Evolutionary conservation across 1,139 yeast genomes (phyloP).

Genomic region (Scheffersomyces parashehatae): DNA sequence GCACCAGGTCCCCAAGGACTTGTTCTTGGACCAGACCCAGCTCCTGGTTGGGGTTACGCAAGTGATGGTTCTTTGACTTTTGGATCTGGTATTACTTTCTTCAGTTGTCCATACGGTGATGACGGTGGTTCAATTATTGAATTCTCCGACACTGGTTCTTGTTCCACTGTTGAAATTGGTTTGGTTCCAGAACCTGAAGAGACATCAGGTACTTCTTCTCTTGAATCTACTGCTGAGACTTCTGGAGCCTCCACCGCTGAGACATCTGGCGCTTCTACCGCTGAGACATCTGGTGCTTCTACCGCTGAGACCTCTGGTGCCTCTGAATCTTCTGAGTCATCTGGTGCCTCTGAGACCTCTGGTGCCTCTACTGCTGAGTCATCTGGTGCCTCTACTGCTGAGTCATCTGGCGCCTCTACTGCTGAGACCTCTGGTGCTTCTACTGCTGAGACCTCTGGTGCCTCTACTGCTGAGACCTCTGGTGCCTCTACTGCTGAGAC

Average conservation of each 20-base stretch:
- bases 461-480: too few species aligned
- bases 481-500: too few species aligned
- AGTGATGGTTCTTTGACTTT: background rate
- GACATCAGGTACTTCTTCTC: background rate
- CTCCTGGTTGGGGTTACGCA: background rate
- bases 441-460: too few species aligned
- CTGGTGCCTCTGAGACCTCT: too few species aligned
- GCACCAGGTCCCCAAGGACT: background rate
- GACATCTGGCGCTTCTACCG: background rate
- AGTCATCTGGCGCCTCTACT: too few species aligned
- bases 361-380: too few species aligned
- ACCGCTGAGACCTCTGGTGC: background rate
- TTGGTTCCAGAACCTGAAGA: background rate
- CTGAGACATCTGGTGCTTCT: background rate
- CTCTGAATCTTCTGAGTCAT: too few species aligned
- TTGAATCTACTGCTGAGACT: background rate
- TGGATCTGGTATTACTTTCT: background rate
- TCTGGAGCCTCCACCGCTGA: background rate
- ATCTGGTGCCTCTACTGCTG: too few species aligned
- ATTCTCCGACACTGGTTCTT: too few species aligned
- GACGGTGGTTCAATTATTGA: background rate
- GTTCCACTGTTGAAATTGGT: too few species aligned
- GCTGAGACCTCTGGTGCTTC: too few species aligned
- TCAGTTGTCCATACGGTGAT: background rate
- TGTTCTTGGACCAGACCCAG: background rate